Evolutionary conservation across 2,329 filamentous ascomycete species (phyloP), one percentile per base, ranked within the genome.

Genomic region (Lachnellula arida): DNA sequence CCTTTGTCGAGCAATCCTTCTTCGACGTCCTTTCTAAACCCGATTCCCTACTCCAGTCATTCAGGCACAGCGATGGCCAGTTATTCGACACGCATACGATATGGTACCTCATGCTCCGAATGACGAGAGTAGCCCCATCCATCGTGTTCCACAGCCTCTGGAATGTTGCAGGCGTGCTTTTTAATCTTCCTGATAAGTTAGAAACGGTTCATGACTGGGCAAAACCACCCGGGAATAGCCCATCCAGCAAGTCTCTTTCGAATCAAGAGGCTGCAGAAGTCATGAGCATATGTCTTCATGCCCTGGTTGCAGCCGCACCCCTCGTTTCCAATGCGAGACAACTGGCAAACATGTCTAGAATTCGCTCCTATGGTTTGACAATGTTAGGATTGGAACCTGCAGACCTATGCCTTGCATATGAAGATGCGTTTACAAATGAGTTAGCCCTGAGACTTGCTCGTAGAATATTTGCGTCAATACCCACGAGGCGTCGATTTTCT

Each of bases 101-200:
- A 1, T 87, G 80, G 81, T 85, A 84, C 65, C 81, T 79, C 63
- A 83, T 85, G 76, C 70, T 84, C 53, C 78, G 80, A 54, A 71
- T 87, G 68, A 83, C 79, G 5, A 75, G 81, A 49, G 76, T 78
- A 43, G 76, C 78, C 15, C 81, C 82, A 4, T 81, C 73, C 47
- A 67, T 86, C 19, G 81, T 87, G 2, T 79, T 86, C 51, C 80
- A 86, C 65, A 84, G 81, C 63, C 73, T 88, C 5, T 88, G 85
- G 85, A 74, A 81, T 60, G 81, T 81, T 5, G 75, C 83, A 1
- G 78, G 76, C 7, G 76, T 76, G 47, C 72, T 87, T 4, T 87
- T 86, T 62, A 72, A 75, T n/a, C 77, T 81, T 1, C 81, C 82
- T 1, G 55, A 63, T 43, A 57, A 61, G 39, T 44, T 69, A 28